Percentiles rank a stretch among this genome's conserved stretches.
phyloP scores from a whole-genome alignment of 2,329 filamentous ascomycete genomes.

The Colletotrichum euphorbiae region DNA sequence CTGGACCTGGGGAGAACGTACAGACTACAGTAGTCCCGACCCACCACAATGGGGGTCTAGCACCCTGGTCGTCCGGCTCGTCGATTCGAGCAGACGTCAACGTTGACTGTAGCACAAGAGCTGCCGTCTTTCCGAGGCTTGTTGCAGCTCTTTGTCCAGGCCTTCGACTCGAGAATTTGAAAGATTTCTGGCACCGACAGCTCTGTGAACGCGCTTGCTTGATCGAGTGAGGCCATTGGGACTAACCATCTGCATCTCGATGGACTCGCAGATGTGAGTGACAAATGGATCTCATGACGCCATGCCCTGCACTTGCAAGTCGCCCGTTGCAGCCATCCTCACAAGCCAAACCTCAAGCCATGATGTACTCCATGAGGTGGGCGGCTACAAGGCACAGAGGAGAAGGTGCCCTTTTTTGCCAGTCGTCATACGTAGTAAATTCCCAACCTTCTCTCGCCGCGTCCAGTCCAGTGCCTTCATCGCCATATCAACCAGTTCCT shows the following conservation, averaged over 20 bases:
- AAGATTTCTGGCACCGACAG: background rate
- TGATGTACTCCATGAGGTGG: constrained; percentile 18
- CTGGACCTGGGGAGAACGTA: constrained; percentile 14
- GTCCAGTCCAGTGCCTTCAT: constrained; percentile 6
- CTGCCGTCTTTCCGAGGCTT: constrained; percentile 1
- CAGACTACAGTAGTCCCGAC: background rate
- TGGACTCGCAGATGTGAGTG: background rate
- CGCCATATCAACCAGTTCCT: constrained; percentile 12
- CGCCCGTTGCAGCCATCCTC: constrained; percentile 1
- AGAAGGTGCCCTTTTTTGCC: background rate
- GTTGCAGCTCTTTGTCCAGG: constrained; percentile 12
- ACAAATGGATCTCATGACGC: constrained; percentile 21
- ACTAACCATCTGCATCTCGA: constrained; percentile 18
- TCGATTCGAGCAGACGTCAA: constrained; percentile 35
- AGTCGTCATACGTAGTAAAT: background rate
- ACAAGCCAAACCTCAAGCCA: constrained; percentile 22
- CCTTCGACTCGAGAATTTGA: background rate
- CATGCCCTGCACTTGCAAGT: constrained; percentile 15
- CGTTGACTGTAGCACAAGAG: constrained; percentile 28
- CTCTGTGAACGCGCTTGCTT: background rate
- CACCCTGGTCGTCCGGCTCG: constrained; percentile 17
- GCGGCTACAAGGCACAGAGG: background rate
- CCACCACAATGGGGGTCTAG: constrained; percentile 14
- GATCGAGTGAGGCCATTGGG: constrained; percentile 7
- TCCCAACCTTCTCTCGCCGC: background rate